Evolutionary conservation across 2,329 filamentous ascomycete species (phyloP).

Genomic region (Zymoseptoria brevis): DNA sequence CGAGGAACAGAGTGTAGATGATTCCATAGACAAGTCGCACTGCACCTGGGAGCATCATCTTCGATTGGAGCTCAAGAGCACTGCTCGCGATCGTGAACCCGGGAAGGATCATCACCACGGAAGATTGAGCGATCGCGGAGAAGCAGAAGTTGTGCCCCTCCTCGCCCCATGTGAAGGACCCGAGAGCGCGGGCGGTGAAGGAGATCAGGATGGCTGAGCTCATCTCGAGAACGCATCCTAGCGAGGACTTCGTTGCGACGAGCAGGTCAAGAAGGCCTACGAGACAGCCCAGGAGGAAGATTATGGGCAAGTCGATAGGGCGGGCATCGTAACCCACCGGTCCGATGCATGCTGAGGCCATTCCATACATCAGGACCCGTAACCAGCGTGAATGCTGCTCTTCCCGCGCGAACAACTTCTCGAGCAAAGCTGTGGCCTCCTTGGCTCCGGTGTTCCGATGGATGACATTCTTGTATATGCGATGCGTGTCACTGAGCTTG

Average conservation of each 20-base stretch:
- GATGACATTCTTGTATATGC: conserved; percentile 71
- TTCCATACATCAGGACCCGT: conserved; percentile 59
- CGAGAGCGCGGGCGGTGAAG: conserved; percentile 41
- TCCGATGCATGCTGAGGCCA: conserved; percentile 68
- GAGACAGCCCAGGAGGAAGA: conserved; percentile 65
- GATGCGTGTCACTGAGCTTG: conserved; percentile 63
- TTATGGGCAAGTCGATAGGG: conserved; percentile 67
- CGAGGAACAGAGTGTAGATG: conserved; percentile 45
- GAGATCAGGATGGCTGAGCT: conserved; percentile 41
- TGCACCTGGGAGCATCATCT: conserved; percentile 40
- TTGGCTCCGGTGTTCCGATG: conserved; percentile 65
- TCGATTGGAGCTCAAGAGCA: conserved; percentile 40
- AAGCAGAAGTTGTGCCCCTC: conserved; percentile 37
- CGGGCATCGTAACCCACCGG: conserved; percentile 73
- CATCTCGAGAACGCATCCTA: conserved; percentile 48
- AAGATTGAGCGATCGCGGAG: conserved; percentile 42
- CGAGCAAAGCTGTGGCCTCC: conserved; percentile 55
- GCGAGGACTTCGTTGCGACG: conserved; percentile 62
- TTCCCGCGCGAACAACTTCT: conserved; percentile 52
- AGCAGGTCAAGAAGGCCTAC: conserved; percentile 68
- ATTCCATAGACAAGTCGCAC: conserved; percentile 46
- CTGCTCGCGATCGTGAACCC: conserved; percentile 39
- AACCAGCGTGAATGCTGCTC: conserved; percentile 45
- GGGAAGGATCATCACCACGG: conserved; percentile 42
- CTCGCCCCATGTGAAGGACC: conserved; percentile 34